phyloP scores from a whole-genome alignment of 2,329 filamentous ascomycete genomes.

The Fusarium bulbicola region DNA sequence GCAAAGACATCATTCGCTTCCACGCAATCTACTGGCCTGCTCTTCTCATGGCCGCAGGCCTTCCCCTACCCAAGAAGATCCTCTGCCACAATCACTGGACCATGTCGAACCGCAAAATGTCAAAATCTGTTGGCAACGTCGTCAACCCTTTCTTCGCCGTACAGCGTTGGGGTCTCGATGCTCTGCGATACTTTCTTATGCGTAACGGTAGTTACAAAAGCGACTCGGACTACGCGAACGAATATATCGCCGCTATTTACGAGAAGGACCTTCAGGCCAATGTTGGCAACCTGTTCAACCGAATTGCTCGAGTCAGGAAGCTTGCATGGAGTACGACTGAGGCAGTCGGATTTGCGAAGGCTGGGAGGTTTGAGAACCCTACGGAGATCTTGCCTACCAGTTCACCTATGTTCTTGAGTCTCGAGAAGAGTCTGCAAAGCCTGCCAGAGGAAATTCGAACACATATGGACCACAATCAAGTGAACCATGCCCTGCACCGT shows the following conservation, averaged over 20 bases:
- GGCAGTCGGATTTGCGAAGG: slow-evolving; percentile 56
- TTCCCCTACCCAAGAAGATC: slow-evolving; percentile 81
- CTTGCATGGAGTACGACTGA: slow-evolving; percentile 69
- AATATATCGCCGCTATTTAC: slow-evolving; percentile 77
- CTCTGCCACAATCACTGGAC: slow-evolving; percentile 97
- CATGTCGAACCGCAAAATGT: slow-evolving; percentile 92
- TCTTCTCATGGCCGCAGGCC: slow-evolving; percentile 85
- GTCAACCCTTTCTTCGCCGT: slow-evolving; percentile 94
- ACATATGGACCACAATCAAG: slow-evolving; percentile 71
- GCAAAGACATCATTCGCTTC: slow-evolving; percentile 96
- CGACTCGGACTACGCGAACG: slow-evolving; percentile 88
- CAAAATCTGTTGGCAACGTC: slow-evolving; percentile 93
- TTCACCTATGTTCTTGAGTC: slow-evolving; percentile 38
- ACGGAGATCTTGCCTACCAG: background rate
- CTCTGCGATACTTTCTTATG: slow-evolving; percentile 88
- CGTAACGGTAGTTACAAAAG: slow-evolving; percentile 78
- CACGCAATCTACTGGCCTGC: slow-evolving; percentile 99
- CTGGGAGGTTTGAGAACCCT: slow-evolving; percentile 38
- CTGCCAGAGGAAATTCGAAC: slow-evolving; percentile 49
- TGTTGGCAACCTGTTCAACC: slow-evolving; percentile 81
- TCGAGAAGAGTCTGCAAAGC: slow-evolving; percentile 38
- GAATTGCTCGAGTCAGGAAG: slow-evolving; percentile 72
- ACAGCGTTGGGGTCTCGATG: slow-evolving; percentile 86
- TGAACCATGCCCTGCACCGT: slow-evolving; percentile 70
- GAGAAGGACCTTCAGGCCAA: slow-evolving; percentile 80